Conservation (phyloP, 805 yeast species). For the Tetrapisispora phaffii region DNA sequence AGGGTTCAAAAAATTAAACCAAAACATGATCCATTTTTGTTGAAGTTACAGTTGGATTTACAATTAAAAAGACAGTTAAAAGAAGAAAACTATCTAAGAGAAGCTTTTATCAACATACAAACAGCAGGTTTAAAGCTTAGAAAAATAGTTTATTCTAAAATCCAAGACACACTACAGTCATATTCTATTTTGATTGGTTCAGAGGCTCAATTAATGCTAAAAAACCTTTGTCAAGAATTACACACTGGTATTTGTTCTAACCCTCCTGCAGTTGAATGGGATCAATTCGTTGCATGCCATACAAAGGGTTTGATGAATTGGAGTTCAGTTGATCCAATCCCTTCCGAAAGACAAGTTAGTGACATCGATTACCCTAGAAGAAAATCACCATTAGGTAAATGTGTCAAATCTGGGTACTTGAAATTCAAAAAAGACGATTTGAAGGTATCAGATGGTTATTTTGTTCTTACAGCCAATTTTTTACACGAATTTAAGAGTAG, state of each 20-base stretch:
- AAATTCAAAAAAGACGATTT: slow-evolving; percentile 18
- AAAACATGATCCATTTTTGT: slow-evolving; percentile 51
- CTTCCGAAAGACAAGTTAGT: slow-evolving; percentile 37
- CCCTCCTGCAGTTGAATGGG: slow-evolving; percentile 62
- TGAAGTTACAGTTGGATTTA: slow-evolving; percentile 51
- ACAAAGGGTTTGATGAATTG: slow-evolving; percentile 33
- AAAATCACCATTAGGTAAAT: slow-evolving; percentile 41
- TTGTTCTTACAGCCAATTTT: slow-evolving; percentile 56
- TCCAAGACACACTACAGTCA: slow-evolving; percentile 45
- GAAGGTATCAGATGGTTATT: slow-evolving; percentile 41
- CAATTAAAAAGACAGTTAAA: slow-evolving; percentile 52
- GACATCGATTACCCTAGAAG: slow-evolving; percentile 46
- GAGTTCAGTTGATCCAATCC: slow-evolving; percentile 33
- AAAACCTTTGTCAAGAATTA: slow-evolving; percentile 38
- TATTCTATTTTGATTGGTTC: slow-evolving; percentile 43
- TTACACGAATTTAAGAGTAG: slow-evolving; percentile 53
- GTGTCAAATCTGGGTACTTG: slow-evolving; percentile 49
- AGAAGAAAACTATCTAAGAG: slow-evolving; percentile 58
- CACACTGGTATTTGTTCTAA: slow-evolving; percentile 40
- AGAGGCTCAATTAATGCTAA: slow-evolving; percentile 46
- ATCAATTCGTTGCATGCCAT: slow-evolving; percentile 44
- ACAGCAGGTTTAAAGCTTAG: slow-evolving; percentile 56
- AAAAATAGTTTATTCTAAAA: slow-evolving; percentile 50
- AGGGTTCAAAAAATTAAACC: slow-evolving; percentile 18
- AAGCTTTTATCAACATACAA: slow-evolving; percentile 55